Base-by-base conservation (phyloP, 2,329 filamentous ascomycete genomes). In the Colletotrichum sp. region DNA sequence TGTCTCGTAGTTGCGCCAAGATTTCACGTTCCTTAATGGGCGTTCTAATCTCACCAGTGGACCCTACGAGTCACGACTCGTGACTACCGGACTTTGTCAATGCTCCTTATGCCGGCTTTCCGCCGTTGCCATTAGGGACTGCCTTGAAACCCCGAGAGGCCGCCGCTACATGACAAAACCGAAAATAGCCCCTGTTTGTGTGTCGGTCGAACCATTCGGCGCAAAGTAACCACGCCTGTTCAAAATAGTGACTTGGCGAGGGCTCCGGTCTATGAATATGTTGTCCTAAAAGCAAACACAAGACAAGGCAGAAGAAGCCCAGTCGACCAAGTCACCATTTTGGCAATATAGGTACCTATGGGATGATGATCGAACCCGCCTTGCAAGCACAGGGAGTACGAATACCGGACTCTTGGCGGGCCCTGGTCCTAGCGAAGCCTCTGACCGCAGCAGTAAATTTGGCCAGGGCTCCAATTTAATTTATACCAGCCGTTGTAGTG, bases 241-340 rank as follows among this genome's bases (percentile, higher is more conserved):
- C 9, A 12, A 48, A 48, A 48, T n/a, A n/a, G 1, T 48, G 39
- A 48, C 18, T 6, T 48, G 18, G 39, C 3, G 36, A 5, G 36
- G 5, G 1, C 16, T 18, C 8, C 36, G 8, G 36, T 43, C 16
- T 39, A 5, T 39, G 16, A 18, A 6, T n/a, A 9, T 48, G 10
- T n/a, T 18, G 16, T 43, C 16, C 39, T 43, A 0, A n/a, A 43
- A 43, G 16, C 39, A n/a, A n/a, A n/a, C 18, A n/a, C 39, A 48
- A 12, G 8, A n/a, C 16, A n/a, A n/a, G 39, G 1, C 1, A 48
- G 9, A n/a, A n/a, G 39, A 48, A 3, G 18, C 5, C 5, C n/a
- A n/a, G 1, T n/a, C 39, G 1, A n/a, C 0, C 16, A 10, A 18
- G 1, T n/a, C 39, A 48, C 18, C 0, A 48, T n/a, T n/a, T n/a